Conservation (phyloP, 1,284 basidiomycete species). For the Leccinum laetum region DNA sequence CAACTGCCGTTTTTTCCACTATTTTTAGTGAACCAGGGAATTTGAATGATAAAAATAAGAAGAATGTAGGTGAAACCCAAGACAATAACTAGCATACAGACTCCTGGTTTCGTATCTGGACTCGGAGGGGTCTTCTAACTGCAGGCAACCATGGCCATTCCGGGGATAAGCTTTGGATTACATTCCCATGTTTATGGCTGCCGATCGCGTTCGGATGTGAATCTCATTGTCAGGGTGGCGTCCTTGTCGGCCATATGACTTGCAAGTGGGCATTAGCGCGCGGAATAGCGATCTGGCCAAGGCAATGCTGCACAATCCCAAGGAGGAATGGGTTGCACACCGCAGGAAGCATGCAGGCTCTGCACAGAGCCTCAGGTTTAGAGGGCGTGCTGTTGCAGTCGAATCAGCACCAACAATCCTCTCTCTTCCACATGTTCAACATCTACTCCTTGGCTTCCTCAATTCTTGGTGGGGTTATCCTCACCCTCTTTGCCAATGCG, state of each 20-base stretch:
- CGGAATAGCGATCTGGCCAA: too few species aligned
- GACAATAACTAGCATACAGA: neutral
- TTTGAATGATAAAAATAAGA: neutral
- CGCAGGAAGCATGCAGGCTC: too few species aligned
- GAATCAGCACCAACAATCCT: neutral
- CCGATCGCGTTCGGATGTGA: too few species aligned
- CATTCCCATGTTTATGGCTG: too few species aligned
- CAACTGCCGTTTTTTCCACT: neutral
- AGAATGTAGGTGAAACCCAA: neutral
- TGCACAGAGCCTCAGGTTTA: slow-evolving; percentile 5
- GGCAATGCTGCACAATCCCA: too few species aligned
- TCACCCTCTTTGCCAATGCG: slow-evolving; percentile 15
- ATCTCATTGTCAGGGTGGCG: too few species aligned
- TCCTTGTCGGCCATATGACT: too few species aligned
- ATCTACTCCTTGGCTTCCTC: slow-evolving; percentile 10
- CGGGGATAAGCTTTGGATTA: too few species aligned
- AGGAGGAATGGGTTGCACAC: too few species aligned
- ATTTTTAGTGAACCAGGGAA: neutral
- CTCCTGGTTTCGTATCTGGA: neutral
- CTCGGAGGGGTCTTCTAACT: neutral
- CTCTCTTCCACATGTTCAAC: slow-evolving; percentile 12
- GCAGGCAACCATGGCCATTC: neutral
- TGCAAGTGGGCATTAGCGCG: too few species aligned
- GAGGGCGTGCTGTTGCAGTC: neutral
- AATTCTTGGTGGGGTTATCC: slow-evolving; percentile 17